Evolutionary conservation across 83 land plant species (phyloP).

Genomic region (Thuja plicata): DNA sequence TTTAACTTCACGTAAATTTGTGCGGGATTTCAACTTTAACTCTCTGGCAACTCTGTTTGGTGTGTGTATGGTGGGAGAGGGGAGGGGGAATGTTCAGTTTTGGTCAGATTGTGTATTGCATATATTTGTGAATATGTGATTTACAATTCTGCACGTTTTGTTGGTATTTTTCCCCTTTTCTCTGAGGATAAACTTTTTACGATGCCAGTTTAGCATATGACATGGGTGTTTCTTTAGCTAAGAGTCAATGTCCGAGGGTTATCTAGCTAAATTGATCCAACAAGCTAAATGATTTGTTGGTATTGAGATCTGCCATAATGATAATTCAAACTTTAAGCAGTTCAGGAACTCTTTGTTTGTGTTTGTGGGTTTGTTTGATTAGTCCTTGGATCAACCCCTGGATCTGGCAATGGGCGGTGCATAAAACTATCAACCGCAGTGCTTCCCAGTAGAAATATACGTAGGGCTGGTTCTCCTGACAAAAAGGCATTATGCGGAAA

Average conservation of each 20-base stretch:
- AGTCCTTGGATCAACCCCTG: background rate
- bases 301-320: background rate
- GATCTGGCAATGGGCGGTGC: background rate
- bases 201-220: too few species aligned
- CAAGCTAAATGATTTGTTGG: background rate
- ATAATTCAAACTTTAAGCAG: background rate
- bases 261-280: too few species aligned
- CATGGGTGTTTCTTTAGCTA: too few species aligned
- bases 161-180: background rate
- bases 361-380: background rate
- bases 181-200: too few species aligned
- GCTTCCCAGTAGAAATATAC: background rate
- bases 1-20: background rate
- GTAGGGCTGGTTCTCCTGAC: background rate
- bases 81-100: background rate
- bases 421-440: background rate
- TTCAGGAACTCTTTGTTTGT: background rate
- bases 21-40: background rate
- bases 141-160: background rate
- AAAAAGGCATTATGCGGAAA: background rate
- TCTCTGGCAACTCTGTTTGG: background rate
- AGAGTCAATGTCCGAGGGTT: too few species aligned
- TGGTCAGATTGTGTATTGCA: background rate
- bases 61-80: too few species aligned
- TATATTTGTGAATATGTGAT: background rate